Percentiles rank a stretch among this genome's conserved stretches.
Conservation (phyloP, 768 basidiomycete genomes). For the Termitomyces sp. region DNA sequence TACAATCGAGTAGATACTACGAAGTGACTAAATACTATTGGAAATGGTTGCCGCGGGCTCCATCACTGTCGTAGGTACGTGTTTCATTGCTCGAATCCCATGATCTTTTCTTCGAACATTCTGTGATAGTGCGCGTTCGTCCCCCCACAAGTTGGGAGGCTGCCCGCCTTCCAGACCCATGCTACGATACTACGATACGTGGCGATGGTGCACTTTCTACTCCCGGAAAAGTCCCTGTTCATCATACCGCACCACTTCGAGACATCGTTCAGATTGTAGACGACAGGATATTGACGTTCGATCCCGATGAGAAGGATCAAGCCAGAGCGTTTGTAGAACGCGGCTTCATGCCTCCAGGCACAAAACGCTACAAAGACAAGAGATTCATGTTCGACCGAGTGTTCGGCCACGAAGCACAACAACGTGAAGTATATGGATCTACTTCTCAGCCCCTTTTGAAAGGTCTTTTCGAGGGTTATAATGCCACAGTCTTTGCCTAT, state of each 20-base stretch:
- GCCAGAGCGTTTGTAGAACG: constrained; percentile 78
- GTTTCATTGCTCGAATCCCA: constrained; percentile 5
- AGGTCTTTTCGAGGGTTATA: constrained; percentile 89
- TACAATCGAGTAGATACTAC: neutral
- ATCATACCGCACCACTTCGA: constrained; percentile 56
- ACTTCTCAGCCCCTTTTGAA: constrained; percentile 84
- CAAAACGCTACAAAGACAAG: constrained; percentile 94
- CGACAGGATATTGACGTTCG: constrained; percentile 93
- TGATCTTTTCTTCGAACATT: constrained; percentile 2
- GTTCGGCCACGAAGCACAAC: constrained; percentile 75
- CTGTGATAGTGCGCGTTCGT: constrained; percentile 77
- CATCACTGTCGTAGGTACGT: constrained; percentile 79
- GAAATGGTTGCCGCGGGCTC: constrained; percentile 81
- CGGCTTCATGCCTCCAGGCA: constrained; percentile 81
- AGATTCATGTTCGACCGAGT: constrained; percentile 97
- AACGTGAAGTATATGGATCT: constrained; percentile 83
- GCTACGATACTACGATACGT: constrained; percentile 66
- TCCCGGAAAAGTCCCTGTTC: constrained; percentile 42
- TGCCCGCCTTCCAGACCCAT: constrained; percentile 74
- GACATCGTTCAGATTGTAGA: constrained; percentile 88
- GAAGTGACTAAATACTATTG: neutral
- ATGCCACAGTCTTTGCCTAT: constrained; percentile 97
- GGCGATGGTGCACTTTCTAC: constrained; percentile 86
- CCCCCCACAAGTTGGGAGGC: constrained; percentile 86
- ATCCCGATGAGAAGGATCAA: constrained; percentile 88